Evolutionary conservation across 1,284 basidiomycete species (phyloP), one percentile per base, ranked within the genome.

Genomic region (Mrakiaceae sp.): DNA sequence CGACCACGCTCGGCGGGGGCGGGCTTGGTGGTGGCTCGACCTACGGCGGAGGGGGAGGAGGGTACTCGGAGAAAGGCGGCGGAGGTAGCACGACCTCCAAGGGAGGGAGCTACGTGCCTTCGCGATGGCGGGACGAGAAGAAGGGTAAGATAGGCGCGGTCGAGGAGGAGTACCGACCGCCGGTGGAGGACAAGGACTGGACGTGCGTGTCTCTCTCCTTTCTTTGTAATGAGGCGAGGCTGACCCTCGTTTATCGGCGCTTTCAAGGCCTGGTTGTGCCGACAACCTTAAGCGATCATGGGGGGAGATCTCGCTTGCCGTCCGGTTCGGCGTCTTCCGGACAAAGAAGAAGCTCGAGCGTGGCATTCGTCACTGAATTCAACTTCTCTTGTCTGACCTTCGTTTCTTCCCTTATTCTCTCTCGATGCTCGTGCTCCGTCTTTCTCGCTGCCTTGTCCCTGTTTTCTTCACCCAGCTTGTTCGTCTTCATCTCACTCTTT

Each of bases 281-380:
- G 77, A 78, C 52, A 64, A 70, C 48, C 62, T 78, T 64, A 77
- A 77, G 68, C 70, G 75, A 47, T 73, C 74, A 52, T 71, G 74
- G 68, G 74, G 75, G 57, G 60, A 51, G 50, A 61, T 53, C 39
- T 52, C 60, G 49, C 43, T 57, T 8, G 60, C 60, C 11, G 50
- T 61, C 12, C 50, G 60, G n/a, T 61, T 61, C 14, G 52, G 60
- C 50, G 44, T 61, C 49, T 76, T 76, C 67, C 68, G 75, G 50
- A 72, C 77, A 6, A 76, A 75, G 70, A 77, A 77, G 71, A 77
- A 75, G 72, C 56, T 78, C 48, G 67, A 73, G 58, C 68, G 76
- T 27, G 27, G 27, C 27, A 27, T 27, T 27, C 27, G 27, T 27
- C 27, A 27, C 27, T 27, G 2, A 27, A 27, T 27, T 27, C 27